Conservation (phyloP, 306 rosid genomes). For the Cicer pinnatifidum region DNA sequence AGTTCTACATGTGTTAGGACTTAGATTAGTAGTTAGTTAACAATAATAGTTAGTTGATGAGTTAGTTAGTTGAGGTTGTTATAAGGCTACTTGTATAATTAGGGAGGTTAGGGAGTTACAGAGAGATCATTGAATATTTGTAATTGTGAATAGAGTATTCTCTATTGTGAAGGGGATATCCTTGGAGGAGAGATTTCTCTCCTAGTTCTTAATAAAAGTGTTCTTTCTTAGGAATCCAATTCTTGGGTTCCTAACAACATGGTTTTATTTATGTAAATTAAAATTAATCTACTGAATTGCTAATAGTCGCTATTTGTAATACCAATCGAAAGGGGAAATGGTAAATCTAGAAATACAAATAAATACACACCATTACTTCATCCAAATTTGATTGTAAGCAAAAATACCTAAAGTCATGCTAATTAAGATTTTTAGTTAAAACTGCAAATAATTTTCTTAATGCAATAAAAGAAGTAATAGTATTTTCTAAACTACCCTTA, state of each 20-base stretch:
- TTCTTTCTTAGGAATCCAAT: too few species aligned
- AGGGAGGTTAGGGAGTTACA: too few species aligned
- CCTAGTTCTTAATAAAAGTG: conserved; percentile 19
- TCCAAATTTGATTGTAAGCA: neutral
- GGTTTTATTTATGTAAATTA: conserved; percentile 23
- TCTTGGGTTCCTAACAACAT: neutral
- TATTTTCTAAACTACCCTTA: neutral
- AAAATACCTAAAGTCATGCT: neutral
- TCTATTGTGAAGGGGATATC: too few species aligned
- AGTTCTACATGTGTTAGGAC: conserved; percentile 14
- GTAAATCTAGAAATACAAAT: conserved; percentile 36
- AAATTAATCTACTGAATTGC: conserved; percentile 25
- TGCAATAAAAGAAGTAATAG: neutral
- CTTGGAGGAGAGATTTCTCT: too few species aligned
- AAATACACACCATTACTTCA: neutral
- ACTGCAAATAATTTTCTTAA: neutral
- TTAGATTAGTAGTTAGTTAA: too few species aligned
- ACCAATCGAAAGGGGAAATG: conserved; percentile 13
- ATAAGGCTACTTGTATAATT: too few species aligned
- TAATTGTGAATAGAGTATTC: too few species aligned
- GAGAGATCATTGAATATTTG: too few species aligned
- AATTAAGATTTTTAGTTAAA: neutral
- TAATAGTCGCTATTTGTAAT: neutral
- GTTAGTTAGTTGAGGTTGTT: too few species aligned
- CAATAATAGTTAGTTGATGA: too few species aligned